Evolutionary conservation across 108 stramenopile species (phyloP).

Genomic region (Skeletonema grethae): DNA sequence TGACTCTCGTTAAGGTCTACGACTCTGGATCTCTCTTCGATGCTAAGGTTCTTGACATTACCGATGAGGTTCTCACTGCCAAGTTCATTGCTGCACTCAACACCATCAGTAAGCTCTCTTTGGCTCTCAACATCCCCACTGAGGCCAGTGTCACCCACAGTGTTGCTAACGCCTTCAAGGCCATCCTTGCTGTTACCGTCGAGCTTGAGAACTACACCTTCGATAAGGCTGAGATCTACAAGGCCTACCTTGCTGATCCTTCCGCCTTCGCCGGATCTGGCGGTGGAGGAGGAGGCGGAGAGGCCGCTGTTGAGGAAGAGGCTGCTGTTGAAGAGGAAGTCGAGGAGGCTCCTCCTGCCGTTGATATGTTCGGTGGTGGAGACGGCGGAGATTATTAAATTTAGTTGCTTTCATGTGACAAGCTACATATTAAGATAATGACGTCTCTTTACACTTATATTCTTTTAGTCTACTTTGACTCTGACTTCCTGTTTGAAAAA

Average conservation of each 20-base stretch:
- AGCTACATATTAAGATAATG: background rate
- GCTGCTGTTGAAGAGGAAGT: conserved; percentile 53
- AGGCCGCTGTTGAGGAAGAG: conserved; percentile 35
- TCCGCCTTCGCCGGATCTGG: conserved; percentile 75
- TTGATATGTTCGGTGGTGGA: conserved; percentile 71
- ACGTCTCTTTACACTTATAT: background rate
- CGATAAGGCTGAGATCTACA: conserved; percentile 85
- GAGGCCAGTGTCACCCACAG: conserved; percentile 96
- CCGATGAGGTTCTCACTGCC: conserved; percentile 88
- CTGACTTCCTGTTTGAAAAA: no score
- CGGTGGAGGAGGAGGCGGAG: conserved; percentile 71
- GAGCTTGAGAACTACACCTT: conserved; percentile 91
- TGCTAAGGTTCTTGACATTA: conserved; percentile 96
- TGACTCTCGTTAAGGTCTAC: conserved; percentile 90
- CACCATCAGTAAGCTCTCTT: conserved; percentile 84
- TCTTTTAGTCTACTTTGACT: no score
- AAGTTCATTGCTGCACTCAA: conserved; percentile 90
- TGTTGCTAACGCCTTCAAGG: conserved; percentile 98
- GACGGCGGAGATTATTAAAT: conserved; percentile 70
- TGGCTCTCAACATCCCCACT: conserved; percentile 92
- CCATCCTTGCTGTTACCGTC: conserved; percentile 88
- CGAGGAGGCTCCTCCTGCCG: conserved; percentile 66
- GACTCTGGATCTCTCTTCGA: conserved; percentile 97
- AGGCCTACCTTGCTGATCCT: conserved; percentile 86
- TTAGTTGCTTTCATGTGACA: background rate